These are phyloP conservation scores for Chlamydomonas sp. DNA, from an alignment of 139 green algal species.

Conservation along the genomic window DNA sequence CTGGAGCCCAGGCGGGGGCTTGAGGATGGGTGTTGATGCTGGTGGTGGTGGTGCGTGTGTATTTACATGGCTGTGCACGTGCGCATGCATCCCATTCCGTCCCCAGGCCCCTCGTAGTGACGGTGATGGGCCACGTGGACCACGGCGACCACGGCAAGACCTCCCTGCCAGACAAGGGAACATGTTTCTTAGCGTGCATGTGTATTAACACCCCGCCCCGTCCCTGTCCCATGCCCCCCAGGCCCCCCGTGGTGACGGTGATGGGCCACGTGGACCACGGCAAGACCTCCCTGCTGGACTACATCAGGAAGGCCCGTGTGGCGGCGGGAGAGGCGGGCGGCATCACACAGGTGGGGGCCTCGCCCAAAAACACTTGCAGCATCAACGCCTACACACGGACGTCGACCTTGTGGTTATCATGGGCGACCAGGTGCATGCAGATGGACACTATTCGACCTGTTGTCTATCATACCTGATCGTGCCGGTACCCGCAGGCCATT, in stretches of 20 bases:
- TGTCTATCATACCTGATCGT: not conserved
- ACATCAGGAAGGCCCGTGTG: slow-evolving; percentile 87
- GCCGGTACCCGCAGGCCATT: slow-evolving; percentile 78
- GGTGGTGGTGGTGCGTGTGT: too few relatives aligned
- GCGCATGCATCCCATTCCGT: too few relatives aligned
- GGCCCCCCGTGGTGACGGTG: slow-evolving; percentile 95
- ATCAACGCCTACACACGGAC: not conserved
- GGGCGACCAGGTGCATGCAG: too few relatives aligned
- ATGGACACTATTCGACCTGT: not conserved
- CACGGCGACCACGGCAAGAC: slow-evolving; percentile 98
- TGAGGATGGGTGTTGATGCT: not conserved
- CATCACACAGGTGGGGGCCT: slow-evolving; percentile 85
- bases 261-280: slow-evolving; percentile 99
- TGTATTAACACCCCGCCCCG: too few relatives aligned
- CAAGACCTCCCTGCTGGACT: slow-evolving; percentile 92
- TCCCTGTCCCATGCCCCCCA: not conserved
- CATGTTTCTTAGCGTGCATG: too few relatives aligned
- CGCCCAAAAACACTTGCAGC: not conserved
- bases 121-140: slow-evolving; percentile 99
- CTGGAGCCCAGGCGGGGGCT: slow-evolving; percentile 48
- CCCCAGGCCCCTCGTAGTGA: slow-evolving; percentile 88
- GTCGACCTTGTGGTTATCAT: too few relatives aligned
- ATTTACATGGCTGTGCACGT: too few relatives aligned
- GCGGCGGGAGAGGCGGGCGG: slow-evolving; percentile 95
- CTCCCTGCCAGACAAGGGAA: slow-evolving; percentile 81